phyloP scores from a whole-genome alignment of 345 rosid species.

The Odontarrhena argentea region DNA sequence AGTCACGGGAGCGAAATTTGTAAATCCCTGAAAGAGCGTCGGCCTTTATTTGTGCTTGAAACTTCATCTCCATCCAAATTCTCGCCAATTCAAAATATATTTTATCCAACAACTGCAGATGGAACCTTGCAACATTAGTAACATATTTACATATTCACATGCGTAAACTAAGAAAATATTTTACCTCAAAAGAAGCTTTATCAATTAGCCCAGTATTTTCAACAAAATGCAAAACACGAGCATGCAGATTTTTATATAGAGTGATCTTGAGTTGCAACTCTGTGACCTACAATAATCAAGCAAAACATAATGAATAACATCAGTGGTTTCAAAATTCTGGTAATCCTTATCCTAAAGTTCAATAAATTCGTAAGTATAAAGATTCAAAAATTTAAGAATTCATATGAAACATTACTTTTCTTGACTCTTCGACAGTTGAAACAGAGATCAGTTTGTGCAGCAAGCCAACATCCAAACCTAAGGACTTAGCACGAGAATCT shows the following conservation, averaged over 20 bases:
- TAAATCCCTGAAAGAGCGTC: conserved; percentile 58
- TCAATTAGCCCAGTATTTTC: conserved; percentile 63
- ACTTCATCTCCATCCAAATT: conserved; percentile 81
- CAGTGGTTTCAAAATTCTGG: conserved; percentile 1
- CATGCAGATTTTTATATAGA: conserved; percentile 59
- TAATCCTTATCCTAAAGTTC: conserved; percentile 13
- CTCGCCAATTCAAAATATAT: conserved; percentile 61
- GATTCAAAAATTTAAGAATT: conserved; percentile 14
- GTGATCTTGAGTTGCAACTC: conserved; percentile 56
- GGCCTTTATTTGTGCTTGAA: conserved; percentile 61
- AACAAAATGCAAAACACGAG: conserved; percentile 61
- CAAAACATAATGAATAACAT: conserved; percentile 22
- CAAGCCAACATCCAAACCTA: conserved; percentile 50
- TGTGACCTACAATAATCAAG: conserved; percentile 50
- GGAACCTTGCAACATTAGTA: conserved; percentile 38
- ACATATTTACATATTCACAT: conserved; percentile 21
- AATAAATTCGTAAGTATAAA: not conserved
- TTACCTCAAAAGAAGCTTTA: conserved; percentile 66
- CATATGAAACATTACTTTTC: conserved; percentile 48
- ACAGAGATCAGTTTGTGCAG: conserved; percentile 67
- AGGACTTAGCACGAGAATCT: conserved; percentile 48
- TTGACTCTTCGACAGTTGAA: conserved; percentile 45
- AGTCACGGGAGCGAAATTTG: conserved; percentile 79
- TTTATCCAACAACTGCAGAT: conserved; percentile 63
- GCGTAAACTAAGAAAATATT: conserved; percentile 19